These are phyloP conservation scores for Rubus idaeus DNA, from an alignment of 306 rosid species.

Conservation along the genomic window DNA sequence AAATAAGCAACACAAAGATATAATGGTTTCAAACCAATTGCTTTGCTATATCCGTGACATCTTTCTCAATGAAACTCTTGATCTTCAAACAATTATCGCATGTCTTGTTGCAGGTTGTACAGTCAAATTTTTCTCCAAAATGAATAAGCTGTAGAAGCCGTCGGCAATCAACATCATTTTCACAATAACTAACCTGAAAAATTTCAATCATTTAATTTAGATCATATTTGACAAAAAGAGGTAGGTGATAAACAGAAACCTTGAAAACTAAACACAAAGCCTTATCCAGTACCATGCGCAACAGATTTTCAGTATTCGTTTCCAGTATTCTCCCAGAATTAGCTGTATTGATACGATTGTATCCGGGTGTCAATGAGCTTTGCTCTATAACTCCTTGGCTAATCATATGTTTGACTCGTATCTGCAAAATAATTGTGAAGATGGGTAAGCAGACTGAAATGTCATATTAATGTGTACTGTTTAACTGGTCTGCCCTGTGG, in stretches of 20 bases:
- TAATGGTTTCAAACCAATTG: constrained; percentile 69
- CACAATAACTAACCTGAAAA: constrained; percentile 89
- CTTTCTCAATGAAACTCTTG: constrained; percentile 70
- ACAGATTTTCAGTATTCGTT: constrained; percentile 85
- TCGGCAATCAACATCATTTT: constrained; percentile 89
- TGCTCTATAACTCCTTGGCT: constrained; percentile 78
- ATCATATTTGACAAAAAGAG: not conserved
- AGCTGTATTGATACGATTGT: constrained; percentile 51
- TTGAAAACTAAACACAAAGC: constrained; percentile 12
- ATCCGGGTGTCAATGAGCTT: constrained; percentile 54
- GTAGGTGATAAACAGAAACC: constrained; percentile 14
- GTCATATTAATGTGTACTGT: not conserved
- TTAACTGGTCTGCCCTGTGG: no score
- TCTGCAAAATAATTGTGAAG: constrained; percentile 48
- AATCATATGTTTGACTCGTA: constrained; percentile 87
- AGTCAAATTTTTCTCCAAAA: constrained; percentile 92
- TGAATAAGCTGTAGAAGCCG: constrained; percentile 86
- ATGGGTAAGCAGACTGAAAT: constrained; percentile 12
- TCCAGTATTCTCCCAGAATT: constrained; percentile 80
- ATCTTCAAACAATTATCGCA: constrained; percentile 88
- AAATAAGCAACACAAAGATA: constrained; percentile 9
- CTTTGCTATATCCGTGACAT: constrained; percentile 77
- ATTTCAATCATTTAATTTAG: constrained; percentile 29
- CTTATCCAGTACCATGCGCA: constrained; percentile 68
- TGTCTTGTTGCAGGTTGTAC: constrained; percentile 79